Conservation (phyloP, 2,329 filamentous ascomycete species). For the Fusarium stilboides region DNA sequence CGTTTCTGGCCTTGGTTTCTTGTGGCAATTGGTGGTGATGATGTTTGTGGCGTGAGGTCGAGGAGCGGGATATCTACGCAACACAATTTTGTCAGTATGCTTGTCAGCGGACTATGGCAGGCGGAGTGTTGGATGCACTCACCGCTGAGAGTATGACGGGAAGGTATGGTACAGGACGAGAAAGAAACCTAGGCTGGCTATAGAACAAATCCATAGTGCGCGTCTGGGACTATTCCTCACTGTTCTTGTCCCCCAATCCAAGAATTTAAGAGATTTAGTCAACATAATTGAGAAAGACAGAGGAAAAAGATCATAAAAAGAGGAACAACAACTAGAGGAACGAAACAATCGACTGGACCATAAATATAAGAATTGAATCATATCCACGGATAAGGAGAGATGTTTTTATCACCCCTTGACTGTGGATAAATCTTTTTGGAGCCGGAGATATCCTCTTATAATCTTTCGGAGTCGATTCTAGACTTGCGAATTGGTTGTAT, state of each 20-base stretch:
- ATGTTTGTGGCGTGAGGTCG: background rate
- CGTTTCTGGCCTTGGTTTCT: background rate
- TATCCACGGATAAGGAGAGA: too few species aligned
- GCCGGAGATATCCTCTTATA: too few species aligned
- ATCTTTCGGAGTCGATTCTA: too few species aligned
- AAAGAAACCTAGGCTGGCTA: background rate
- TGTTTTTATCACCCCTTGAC: too few species aligned
- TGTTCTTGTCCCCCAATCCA: background rate
- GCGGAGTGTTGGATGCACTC: background rate
- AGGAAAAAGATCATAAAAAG: background rate
- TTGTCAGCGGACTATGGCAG: fast-evolving
- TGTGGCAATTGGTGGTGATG: background rate
- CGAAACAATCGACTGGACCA: too few species aligned
- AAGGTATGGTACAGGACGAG: background rate
- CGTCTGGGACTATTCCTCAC: background rate
- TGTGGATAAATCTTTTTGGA: too few species aligned
- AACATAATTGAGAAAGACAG: background rate
- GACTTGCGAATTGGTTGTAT: too few species aligned
- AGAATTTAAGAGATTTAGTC: background rate
- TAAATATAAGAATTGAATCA: too few species aligned
- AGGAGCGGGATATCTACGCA: background rate
- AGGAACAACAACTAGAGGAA: too few species aligned
- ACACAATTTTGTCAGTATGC: background rate
- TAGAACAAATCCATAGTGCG: background rate
- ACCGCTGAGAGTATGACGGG: background rate